These are phyloP conservation scores for Haplosporangium gracile DNA, from an alignment of 192 early-diverging fungal species.

Conservation along the genomic window DNA sequence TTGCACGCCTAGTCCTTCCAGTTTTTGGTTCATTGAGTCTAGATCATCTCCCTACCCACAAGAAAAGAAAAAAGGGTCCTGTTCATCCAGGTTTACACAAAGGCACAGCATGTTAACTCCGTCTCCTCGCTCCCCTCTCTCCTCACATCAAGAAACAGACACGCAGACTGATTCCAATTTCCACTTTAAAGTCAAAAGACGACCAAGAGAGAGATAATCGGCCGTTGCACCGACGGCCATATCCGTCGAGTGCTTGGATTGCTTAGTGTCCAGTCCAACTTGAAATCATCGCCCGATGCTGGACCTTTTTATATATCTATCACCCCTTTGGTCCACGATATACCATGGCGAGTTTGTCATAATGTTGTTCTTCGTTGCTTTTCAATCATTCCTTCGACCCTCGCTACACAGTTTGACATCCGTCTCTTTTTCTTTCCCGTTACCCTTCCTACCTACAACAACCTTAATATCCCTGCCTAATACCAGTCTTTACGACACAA, in stretches of 20 bases:
- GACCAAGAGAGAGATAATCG: neutral
- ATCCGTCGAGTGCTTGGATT: neutral
- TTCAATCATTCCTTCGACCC: neutral
- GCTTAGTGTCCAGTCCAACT: neutral
- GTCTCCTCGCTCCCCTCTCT: too few species aligned
- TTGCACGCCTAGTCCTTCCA: too few species aligned
- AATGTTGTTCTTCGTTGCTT: neutral
- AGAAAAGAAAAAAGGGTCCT: too few species aligned
- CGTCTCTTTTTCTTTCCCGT: neutral
- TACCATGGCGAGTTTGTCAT: too few species aligned
- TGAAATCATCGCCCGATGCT: neutral
- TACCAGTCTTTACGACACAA: neutral
- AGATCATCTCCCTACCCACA: too few species aligned
- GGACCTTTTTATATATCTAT: neutral
- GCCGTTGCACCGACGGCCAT: neutral
- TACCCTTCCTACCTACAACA: neutral
- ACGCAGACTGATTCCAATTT: slow-evolving; percentile 7
- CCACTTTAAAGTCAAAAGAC: neutral
- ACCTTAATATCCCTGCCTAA: neutral
- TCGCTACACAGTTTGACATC: neutral
- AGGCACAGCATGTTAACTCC: neutral
- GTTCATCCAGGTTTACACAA: neutral
- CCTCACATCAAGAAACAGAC: too few species aligned
- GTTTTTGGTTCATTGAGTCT: too few species aligned
- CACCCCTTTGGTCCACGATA: neutral